Conservation (phyloP, 768 basidiomycete species). For the Suillus variegatus region DNA sequence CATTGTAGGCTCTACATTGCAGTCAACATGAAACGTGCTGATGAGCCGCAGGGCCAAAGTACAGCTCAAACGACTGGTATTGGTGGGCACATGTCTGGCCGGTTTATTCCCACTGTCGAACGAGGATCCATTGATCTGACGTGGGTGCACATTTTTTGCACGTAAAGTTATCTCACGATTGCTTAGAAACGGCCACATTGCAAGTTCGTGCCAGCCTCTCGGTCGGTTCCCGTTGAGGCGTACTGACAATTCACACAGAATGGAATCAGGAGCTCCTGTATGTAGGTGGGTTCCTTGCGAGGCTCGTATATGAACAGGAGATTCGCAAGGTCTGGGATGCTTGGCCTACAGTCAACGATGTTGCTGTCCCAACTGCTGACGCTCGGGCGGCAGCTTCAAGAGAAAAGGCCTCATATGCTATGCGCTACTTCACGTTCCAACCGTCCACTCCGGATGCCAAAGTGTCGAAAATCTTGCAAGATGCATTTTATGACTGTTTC, state of each 20-base stretch:
- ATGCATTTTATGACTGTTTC: conserved; percentile 73
- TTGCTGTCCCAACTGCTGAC: neutral
- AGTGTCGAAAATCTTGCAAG: conserved; percentile 67
- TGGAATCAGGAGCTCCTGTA: conserved; percentile 92
- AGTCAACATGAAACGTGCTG: neutral
- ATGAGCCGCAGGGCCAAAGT: conserved; percentile 65
- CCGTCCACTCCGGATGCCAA: conserved; percentile 80
- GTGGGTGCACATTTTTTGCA: conserved; percentile 41
- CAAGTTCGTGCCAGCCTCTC: conserved; percentile 44
- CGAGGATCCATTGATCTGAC: conserved; percentile 89
- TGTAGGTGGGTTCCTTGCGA: conserved; percentile 78
- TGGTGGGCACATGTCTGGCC: conserved; percentile 61
- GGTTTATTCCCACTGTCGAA: conserved; percentile 95
- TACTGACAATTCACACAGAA: conserved; percentile 38
- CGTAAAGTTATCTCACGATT: conserved; percentile 2
- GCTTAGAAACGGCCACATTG: conserved; percentile 79
- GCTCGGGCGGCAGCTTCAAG: neutral
- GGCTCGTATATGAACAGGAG: conserved; percentile 84
- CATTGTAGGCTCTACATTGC: conserved; percentile 49
- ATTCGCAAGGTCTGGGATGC: conserved; percentile 49
- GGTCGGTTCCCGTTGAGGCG: neutral
- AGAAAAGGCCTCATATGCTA: conserved; percentile 58
- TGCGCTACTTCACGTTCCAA: conserved; percentile 87
- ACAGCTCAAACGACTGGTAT: conserved; percentile 89
- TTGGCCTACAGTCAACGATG: conserved; percentile 22